Percentiles rank a stretch among this genome's conserved stretches.
Conservation (phyloP, 306 rosid genomes). For the Abrus precatorius region DNA sequence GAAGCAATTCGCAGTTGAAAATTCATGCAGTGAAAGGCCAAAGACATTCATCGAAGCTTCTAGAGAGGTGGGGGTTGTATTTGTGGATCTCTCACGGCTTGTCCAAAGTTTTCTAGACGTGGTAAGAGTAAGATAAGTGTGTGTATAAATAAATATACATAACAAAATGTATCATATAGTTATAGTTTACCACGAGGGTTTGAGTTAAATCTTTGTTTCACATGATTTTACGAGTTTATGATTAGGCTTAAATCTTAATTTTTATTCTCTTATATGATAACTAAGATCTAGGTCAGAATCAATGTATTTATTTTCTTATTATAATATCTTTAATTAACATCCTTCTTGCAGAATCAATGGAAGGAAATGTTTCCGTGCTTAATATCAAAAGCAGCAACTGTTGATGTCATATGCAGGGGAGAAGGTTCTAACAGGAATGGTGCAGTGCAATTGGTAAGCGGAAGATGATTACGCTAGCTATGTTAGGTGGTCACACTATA, state of each 20-base stretch:
- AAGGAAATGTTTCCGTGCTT: slow-evolving; percentile 96
- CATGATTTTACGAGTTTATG: neutral
- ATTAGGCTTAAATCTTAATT: neutral
- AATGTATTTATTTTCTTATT: neutral
- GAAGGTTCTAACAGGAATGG: slow-evolving; percentile 81
- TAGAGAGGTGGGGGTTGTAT: slow-evolving; percentile 77
- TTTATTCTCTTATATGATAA: neutral
- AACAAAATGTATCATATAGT: neutral
- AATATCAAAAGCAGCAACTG: slow-evolving; percentile 90
- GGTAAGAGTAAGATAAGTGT: slow-evolving; percentile 55
- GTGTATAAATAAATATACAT: neutral
- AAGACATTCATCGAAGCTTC: slow-evolving; percentile 93
- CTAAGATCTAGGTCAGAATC: neutral
- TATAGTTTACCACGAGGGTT: too few species aligned
- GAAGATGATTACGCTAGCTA: neutral
- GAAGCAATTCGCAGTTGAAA: slow-evolving; percentile 66
- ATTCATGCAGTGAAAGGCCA: slow-evolving; percentile 49
- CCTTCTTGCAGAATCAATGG: slow-evolving; percentile 80
- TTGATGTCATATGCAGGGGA: slow-evolving; percentile 81
- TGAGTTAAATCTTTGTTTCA: slow-evolving; percentile 1
- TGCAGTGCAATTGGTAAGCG: slow-evolving; percentile 84
- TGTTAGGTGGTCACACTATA: neutral
- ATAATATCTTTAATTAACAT: neutral
- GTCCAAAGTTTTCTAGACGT: slow-evolving; percentile 86
- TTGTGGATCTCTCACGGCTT: slow-evolving; percentile 79